A percentile compares a stretch with the other conserved stretches of the same genome.
phyloP scores from a whole-genome alignment of 2,329 filamentous ascomycete species.

The Colletotrichum sp. region DNA sequence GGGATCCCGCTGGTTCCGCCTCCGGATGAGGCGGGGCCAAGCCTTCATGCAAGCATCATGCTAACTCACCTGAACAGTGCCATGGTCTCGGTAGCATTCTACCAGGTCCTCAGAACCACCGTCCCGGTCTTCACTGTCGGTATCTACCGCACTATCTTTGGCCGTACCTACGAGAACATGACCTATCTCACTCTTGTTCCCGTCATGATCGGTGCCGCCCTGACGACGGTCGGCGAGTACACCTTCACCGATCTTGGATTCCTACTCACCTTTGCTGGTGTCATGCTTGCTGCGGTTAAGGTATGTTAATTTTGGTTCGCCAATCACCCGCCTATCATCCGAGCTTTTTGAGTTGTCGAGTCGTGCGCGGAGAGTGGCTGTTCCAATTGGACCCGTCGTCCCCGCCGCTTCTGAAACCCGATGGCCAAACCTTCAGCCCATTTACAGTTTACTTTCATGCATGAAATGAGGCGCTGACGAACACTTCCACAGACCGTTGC shows the following conservation, averaged over 20 bases:
- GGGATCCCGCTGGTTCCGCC: neutral
- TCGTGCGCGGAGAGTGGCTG: neutral
- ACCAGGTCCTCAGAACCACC: slow-evolving; percentile 67
- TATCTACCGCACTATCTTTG: slow-evolving; percentile 63
- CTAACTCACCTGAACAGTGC: slow-evolving; percentile 29
- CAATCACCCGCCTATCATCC: neutral
- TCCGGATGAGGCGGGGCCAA: neutral
- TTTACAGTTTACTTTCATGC: neutral
- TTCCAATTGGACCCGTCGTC: slow-evolving; percentile 8
- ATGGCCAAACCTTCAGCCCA: neutral
- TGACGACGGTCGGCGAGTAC: slow-evolving; percentile 68
- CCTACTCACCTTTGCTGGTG: slow-evolving; percentile 57
- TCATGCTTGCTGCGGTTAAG: slow-evolving; percentile 61
- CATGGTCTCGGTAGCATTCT: slow-evolving; percentile 69
- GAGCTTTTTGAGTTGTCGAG: slow-evolving; percentile 6
- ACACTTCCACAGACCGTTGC: slow-evolving; percentile 53
- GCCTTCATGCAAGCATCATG: neutral
- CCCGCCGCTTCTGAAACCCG: slow-evolving; percentile 3
- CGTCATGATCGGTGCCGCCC: slow-evolving; percentile 62
- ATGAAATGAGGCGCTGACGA: neutral
- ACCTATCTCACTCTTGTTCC: slow-evolving; percentile 67
- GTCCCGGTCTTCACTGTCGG: slow-evolving; percentile 66
- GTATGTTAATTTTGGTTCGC: slow-evolving; percentile 29
- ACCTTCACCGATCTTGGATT: slow-evolving; percentile 65
- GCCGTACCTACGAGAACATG: slow-evolving; percentile 56